Base-by-base conservation (phyloP, 2,329 filamentous ascomycete species). In the Pseudogymnoascus sp. region DNA sequence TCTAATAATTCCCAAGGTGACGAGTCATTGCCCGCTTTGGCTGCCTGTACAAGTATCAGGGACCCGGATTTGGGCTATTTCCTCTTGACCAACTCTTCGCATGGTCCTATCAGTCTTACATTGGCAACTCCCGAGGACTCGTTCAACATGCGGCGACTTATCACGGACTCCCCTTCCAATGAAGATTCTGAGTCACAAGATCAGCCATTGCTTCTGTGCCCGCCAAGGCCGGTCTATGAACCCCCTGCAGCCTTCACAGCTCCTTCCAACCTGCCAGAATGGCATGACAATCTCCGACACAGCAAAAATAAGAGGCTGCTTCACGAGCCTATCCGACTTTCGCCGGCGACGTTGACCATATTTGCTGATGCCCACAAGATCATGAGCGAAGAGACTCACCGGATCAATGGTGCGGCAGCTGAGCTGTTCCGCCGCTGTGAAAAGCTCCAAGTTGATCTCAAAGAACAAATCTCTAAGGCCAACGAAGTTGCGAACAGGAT, bases 361-460 rank as follows among this genome's bases (percentile, higher is more conserved):
- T 83, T 93, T 67, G 89, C 87, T 29, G 85, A 90, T 64, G 85
- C 85, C 0, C 90, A 93, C 72, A 85, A 88, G 70, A 78, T 89
- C 4, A 78, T 92, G 5, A 85, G 85, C 65, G 81, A 82, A 8
- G 88, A 92, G 73, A 91, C 88, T 0, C 80, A 88, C 67, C 80
- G 79, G 10, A 79, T 92, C 10, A 88, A 88, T 14, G 77, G 83
- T 45, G 89, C 87, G 1, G 89, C 87, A 0, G 83, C 88, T 1
- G 88, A 91, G 68, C 78, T 92, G 5, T 92, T 92, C 75, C 80
- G 86, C 26, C 81, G 86, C 62, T 90, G 88, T 65, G 82, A 88
- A 67, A 80, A 84, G 52, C 78, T 92, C 26, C 85, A 88, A 68
- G 77, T 79, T 16, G 88, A 92, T 70, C 79, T 92, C 43, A 79